Evolutionary conservation across 176 grass and related monocot genomes (phyloP), one percentile per base, ranked within the genome.

Genomic region (Carex scoparia): DNA sequence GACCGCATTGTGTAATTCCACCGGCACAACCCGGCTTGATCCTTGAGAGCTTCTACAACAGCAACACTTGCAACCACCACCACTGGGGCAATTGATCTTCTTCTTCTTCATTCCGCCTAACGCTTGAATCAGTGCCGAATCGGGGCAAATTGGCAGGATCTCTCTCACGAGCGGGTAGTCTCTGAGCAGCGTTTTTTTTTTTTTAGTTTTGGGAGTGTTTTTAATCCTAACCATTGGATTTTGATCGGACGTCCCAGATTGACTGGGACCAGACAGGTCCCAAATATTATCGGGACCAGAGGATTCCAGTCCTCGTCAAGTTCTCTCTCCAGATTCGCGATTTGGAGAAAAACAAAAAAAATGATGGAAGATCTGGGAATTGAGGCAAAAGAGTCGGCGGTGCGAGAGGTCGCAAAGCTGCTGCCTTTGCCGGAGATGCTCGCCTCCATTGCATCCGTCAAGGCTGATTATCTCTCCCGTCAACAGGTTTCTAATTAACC

Each of bases 321-420:
- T 14, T 61, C 10, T 4, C 4, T 67, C 61, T 49, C 60, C 35
- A 23, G 23, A 23, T 23, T 23, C 48, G 62, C 42, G 62, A 68
- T 48, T 82, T 30, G 54, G 15, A 40, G 38, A 23, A 23, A 23
- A 23, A 23, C 23, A 23, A 61, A 37, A n/a, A 56, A 31, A n/a
- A 86, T 80, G 80, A 95, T 98, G 95, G 93, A 98, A 80, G 93
- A 98, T 95, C 86, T 93, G 91, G 95, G 93, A 85, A 98, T 98
- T 74, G 95, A 98, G 79, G 91, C 95, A 4, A 98, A 95, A 85
- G 95, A 98, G 42, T 86, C 95, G 12, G 93, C 95, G 46, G 95
- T 98, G 68, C 95, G 95, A 14, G 95, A 98, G 93, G 95, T 98
- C 77, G 95, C 95, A 53, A 98, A 98, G 93, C 90, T 98, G 60